Base-by-base conservation (phyloP, 108 stramenopile genomes). In the Cyclostephanos invisitatus region DNA sequence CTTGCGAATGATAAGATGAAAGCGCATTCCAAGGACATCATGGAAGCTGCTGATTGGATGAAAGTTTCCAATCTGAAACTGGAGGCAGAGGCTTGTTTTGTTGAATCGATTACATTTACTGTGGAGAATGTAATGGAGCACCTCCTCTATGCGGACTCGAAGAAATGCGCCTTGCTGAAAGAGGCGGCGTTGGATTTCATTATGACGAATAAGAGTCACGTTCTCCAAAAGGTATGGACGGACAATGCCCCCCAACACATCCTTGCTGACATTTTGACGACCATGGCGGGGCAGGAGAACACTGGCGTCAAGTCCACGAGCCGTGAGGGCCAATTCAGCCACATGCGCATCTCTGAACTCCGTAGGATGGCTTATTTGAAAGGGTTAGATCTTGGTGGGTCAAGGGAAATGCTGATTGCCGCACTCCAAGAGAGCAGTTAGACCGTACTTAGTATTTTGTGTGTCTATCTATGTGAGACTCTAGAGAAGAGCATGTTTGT, bases 71-170 rank as follows among this genome's bases (percentile, higher is more conserved):
- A 55, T 42, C 68, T 69, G 14, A 69, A 69, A 40, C 53, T 69
- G 22, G 68, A 57, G 6, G 68, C 68, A 44, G 68, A 69, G 27
- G 68, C 55, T 29, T 51, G n/a, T 6, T 53, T 42, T 46, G 56
- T 69, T 14, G 27, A 25, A 15, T 38, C n/a, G 11, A 69, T 25
- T 20, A 36, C n/a, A 0, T 46, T 69, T n/a, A 58, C 56, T 1
- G 18, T 57, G 10, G 55, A 57, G 22, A 69, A 69, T 69, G 68
- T 11, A 3, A 57, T 69, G 20, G 68, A 58, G 9, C 36, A 47
- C 17, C 28, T 69, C 21, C 51, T 69, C 5, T 57, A 69, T 47
- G 68, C 68, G 7, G 56, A 69, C 35, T 56, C 68, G 3, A 58
- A 40, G 57, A 69, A 69, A 3, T 57, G 29, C 8, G 68, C 68